A percentile compares a stretch with the other conserved stretches of the same genome.
phyloP scores from a whole-genome alignment of 768 basidiomycete genomes.

The Hericium alpestre region DNA sequence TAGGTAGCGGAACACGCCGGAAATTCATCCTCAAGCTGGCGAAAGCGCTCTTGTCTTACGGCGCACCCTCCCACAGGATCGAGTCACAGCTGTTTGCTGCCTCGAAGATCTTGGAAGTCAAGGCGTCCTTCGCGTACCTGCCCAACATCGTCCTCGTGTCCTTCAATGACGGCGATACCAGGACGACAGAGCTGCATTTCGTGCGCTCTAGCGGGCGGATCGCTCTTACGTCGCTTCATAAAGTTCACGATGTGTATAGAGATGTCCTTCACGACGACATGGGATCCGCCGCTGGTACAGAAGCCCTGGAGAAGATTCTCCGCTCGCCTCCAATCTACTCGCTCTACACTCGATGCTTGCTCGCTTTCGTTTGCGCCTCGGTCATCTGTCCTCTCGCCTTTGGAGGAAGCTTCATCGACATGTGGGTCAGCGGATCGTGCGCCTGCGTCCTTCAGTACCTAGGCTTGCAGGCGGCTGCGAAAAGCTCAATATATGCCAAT shows the following conservation, averaged over 20 bases:
- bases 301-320: slow-evolving; percentile 51
- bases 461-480: slow-evolving; percentile 72
- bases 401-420: slow-evolving; percentile 72
- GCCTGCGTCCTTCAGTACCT: slow-evolving; percentile 67
- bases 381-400: slow-evolving; percentile 79
- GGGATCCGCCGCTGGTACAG: slow-evolving; percentile 59
- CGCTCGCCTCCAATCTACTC: slow-evolving; percentile 58
- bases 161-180: slow-evolving; percentile 64
- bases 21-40: slow-evolving; percentile 81
- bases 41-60: slow-evolving; percentile 81
- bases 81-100: slow-evolving; percentile 81
- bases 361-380: slow-evolving; percentile 70
- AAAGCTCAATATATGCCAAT: slow-evolving; percentile 86
- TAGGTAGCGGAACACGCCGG: slow-evolving; percentile 21
- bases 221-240: slow-evolving; percentile 72
- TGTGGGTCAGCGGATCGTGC: slow-evolving; percentile 67
- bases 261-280: slow-evolving; percentile 79
- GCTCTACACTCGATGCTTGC: slow-evolving; percentile 51
- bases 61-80: slow-evolving; percentile 89
- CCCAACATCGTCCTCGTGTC: slow-evolving; percentile 73
- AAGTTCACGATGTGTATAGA: slow-evolving; percentile 77
- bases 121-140: slow-evolving; percentile 76
- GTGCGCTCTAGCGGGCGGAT: slow-evolving; percentile 73
- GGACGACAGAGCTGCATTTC: slow-evolving; percentile 74
- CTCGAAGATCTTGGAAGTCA: slow-evolving; percentile 64